Base-by-base conservation (phyloP, 495 filamentous ascomycete genomes). In the Amphirosellinia nigrospora region DNA sequence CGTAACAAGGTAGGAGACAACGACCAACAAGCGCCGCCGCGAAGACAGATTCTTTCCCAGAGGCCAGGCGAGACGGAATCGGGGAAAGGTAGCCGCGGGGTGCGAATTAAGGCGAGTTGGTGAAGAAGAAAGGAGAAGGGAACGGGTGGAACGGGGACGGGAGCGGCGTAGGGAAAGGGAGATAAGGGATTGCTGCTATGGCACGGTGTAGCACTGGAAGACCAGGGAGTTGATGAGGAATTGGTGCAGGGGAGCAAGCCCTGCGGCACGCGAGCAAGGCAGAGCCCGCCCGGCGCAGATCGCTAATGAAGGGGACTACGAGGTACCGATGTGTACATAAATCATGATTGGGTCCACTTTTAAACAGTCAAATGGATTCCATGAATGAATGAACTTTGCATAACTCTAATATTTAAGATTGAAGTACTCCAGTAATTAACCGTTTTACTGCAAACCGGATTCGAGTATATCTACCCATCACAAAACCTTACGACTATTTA, bases 41-140 rank as follows among this genome's bases (percentile, higher is more conserved):
- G 48, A 64, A 58, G 26, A 48, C 59, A n/a, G 56, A 23, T 36
- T 62, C 66, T 58, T 52, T 70, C 60, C 67, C 60, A 38, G 60
- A 39, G 64, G 30, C 50, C 50, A 45, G 28, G 36, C 26, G 23
- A 16, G 26, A 55, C 50, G 26, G 60, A 21, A 53, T 53, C 32
- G 60, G 68, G 62, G 55, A 41, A 52, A 58, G 56, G 48, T 36
- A 15, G 26, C 38, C 59, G 32, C 48, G 60, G 41, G 16, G 43
- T 10, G 59, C 36, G 68, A 4, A 48, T 45, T 46, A 50, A 30
- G 66, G 52, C 55, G 66, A 32, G 66, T 38, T 60, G 55, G 55
- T 43, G 59, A 64, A 48, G 68, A 63, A 26, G 26, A 56, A 45
- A 45, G 41, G 28, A 58, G 36, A 59, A 48, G 45, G 23, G n/a